Evolutionary conservation across 306 rosid species (phyloP), one percentile per base, ranked within the genome.

Genomic region (Hippophae rhamnoides): DNA sequence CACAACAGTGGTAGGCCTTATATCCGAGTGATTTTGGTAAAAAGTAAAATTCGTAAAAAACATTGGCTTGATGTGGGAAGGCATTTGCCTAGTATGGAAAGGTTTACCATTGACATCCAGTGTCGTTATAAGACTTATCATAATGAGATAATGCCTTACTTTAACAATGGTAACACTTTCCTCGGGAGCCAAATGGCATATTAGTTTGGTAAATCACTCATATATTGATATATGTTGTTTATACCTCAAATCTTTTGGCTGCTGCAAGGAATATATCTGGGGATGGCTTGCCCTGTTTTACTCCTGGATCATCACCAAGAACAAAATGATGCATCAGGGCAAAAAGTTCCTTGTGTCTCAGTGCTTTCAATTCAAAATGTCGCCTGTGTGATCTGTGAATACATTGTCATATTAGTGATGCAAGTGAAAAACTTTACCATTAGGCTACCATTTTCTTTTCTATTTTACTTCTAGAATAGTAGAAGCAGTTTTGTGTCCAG

Each of bases 241-340:
- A 68, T 79, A 92, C 99, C 96, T 83, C 95, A 80, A 92, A 92
- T 75, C 99, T 82, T 72, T 77, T 88, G 64, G 99, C 87, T 11
- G 99, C 96, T 54, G 86, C 75, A 66, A 88, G 90, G 73, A 92
- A 88, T 65, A 76, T 74, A 69, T 92, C 99, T 0, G 96, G 99
- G 1, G 96, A 76, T 60, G 99, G 99, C 71, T 92, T 92, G 25
- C 99, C 96, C 67, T 88, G 78, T 77, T 85, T 92, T 60, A 92
- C 96, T 81, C 88, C 96, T 5, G 93, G 96, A 71, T 90, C 98
- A 69, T 90, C 96, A 13, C 98, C 96, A 57, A 83, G 85, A 69
- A 87, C 96, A 65, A 79, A 47, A 76, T 88, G 99, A 77, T 88
- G 92, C 96, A 92, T 85, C 77, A 88, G 74, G 18, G 94, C 74